These are phyloP conservation scores for Ceratocystis variospora DNA, from an alignment of 2,329 filamentous ascomycete species.

Conservation along the genomic window DNA sequence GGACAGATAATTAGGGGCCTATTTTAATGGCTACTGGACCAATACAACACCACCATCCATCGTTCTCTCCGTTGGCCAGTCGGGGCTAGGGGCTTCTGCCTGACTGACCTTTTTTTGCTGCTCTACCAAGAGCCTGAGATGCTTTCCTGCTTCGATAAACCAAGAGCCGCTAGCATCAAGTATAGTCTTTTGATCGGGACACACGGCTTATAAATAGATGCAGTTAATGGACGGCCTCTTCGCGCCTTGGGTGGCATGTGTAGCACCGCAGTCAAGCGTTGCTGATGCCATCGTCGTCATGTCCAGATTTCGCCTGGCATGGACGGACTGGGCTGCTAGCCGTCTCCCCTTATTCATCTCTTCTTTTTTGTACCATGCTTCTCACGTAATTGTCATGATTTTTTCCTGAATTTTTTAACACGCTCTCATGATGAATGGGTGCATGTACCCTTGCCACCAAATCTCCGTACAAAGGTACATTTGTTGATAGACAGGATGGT, in stretches of 20 bases:
- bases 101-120: no score
- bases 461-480: constrained; percentile 6
- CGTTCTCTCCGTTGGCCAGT: background rate
- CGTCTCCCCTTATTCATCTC: background rate
- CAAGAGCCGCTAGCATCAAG: no score
- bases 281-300: no score
- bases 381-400: background rate
- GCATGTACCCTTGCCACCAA: background rate
- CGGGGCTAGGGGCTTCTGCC: background rate
- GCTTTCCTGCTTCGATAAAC: no score
- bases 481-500: background rate
- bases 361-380: background rate
- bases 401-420: background rate
- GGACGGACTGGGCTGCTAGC: background rate
- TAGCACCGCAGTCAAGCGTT: no score
- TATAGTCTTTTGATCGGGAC: no score
- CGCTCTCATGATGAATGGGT: background rate
- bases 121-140: no score
- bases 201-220: no score
- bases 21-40: background rate
- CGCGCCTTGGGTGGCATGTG: no score
- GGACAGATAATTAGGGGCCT: background rate
- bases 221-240: no score
- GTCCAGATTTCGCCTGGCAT: no score
- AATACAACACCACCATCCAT: background rate